Base-by-base conservation (phyloP, 208 protist species). In the Trypanosoma brucei region DNA sequence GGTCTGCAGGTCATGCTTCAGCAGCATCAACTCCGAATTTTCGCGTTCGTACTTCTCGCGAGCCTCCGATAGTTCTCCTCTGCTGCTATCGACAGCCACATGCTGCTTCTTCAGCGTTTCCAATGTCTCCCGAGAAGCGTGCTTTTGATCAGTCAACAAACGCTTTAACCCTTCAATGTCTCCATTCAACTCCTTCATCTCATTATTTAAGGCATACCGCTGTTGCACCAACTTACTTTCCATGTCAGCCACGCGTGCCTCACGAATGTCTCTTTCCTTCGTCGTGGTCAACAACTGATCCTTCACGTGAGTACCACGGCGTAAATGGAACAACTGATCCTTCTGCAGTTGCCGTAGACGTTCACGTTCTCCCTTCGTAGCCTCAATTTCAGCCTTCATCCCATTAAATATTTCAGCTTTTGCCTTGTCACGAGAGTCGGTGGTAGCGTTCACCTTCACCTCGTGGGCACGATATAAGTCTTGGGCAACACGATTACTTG, bases 1-100 rank as follows among this genome's bases (percentile, higher is more conserved):
- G 9, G 65, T 76, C 69, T 91, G 82, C 11, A 94, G 65, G 39
- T 94, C 88, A 0, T 75, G 75, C 72, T 87, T 88, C 52, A 94
- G 76, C 35, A 54, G 69, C 33, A 70, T 80, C 35, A 94, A 70
- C 65, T 91, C 77, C 44, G 85, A 71, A 46, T 81, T 69, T 66
- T 94, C 84, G 61, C 75, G 76, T 39, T 72, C 53, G 52, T 91
- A 74, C 52, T 65, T 64, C 70, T 78, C 76, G 57, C 75, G 77
- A 58, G 84, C 70, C 61, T 84, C 80, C 54, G 70, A 75, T n/a
- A 75, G 80, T 8, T 88, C 81, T 38, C 65, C 57, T 34, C 84
- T 79, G 44, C 82, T 82, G 3, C 75, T 76, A 62, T 78, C 75
- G 13, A 76, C 65, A 3, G 62, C 75, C 59, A 76, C 62, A 30